A percentile compares a stretch with the other conserved stretches of the same genome.
Evolutionary conservation across 495 filamentous ascomycete species (phyloP).

Genomic region (Aspergillus sclerotioniger): DNA sequence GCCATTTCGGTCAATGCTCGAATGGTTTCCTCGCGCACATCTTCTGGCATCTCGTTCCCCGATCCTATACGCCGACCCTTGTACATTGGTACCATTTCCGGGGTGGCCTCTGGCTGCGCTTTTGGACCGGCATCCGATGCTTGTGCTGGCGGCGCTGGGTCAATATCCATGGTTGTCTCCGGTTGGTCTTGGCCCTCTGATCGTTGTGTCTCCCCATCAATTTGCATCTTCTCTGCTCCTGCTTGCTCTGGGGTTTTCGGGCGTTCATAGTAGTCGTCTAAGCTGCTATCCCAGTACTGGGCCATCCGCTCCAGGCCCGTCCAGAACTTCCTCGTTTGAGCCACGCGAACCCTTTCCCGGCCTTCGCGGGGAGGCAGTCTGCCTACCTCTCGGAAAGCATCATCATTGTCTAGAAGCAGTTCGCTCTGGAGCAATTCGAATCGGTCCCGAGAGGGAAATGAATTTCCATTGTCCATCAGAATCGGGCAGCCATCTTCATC

Average conservation of each 20-base stretch:
- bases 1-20: constrained; percentile 74
- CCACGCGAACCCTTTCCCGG: constrained; percentile 44
- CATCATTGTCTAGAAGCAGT: constrained; percentile 54
- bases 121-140: constrained; percentile 2
- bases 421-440: constrained; percentile 51
- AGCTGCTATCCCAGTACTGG: constrained; percentile 62
- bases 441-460: constrained; percentile 45
- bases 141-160: constrained; percentile 15
- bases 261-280: constrained; percentile 53
- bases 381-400: constrained; percentile 52
- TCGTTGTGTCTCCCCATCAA: constrained; percentile 12
- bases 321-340: constrained; percentile 61
- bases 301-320: constrained; percentile 55
- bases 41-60: constrained; percentile 72
- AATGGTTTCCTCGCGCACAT: constrained; percentile 68
- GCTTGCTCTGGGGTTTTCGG: constrained; percentile 28
- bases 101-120: constrained; percentile 9
- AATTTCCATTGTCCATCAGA: constrained; percentile 50
- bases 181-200: background rate
- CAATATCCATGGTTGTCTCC: constrained; percentile 35
- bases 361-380: constrained; percentile 42
- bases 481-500: constrained; percentile 25
- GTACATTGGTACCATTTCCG: constrained; percentile 34
- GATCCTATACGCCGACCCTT: constrained; percentile 57
- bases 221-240: constrained; percentile 25